These are phyloP conservation scores for Lindgomyces ingoldianus DNA, from an alignment of 495 filamentous ascomycete species.

Conservation along the genomic window DNA sequence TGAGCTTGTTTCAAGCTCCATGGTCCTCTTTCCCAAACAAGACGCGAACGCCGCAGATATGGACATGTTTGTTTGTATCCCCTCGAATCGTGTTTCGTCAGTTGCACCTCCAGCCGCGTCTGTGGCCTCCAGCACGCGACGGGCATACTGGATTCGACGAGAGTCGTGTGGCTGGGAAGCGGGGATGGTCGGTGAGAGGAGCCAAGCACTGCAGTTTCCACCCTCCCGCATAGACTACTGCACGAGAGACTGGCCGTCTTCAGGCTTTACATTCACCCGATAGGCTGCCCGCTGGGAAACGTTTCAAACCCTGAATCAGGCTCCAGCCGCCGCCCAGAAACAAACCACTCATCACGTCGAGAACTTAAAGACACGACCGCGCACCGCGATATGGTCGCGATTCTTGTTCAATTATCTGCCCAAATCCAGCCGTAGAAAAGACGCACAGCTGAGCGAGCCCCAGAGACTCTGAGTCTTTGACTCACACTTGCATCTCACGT, in stretches of 20 bases:
- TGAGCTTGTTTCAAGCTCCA: background rate
- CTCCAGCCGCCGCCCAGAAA: constrained; percentile 9
- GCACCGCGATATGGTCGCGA: constrained; percentile 37
- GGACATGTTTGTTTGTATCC: constrained; percentile 14
- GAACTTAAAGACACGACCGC: constrained; percentile 19
- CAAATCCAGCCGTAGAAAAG: constrained; percentile 25
- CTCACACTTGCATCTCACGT: constrained; percentile 44
- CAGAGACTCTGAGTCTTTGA: constrained; percentile 31
- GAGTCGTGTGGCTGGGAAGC: constrained; percentile 14
- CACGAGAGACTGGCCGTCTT: constrained; percentile 14
- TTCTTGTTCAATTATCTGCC: constrained; percentile 35
- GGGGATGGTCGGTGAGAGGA: background rate
- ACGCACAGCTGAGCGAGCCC: constrained; percentile 28
- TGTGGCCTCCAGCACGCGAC: background rate
- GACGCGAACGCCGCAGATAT: background rate
- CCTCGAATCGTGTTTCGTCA: constrained; percentile 13
- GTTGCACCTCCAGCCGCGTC: constrained; percentile 2
- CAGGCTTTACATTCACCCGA: constrained; percentile 20
- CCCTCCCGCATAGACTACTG: constrained; percentile 32
- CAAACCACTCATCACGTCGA: constrained; percentile 34
- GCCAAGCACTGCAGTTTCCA: constrained; percentile 22
- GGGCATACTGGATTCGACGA: background rate
- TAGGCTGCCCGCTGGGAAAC: constrained; percentile 23
- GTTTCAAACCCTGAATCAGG: constrained; percentile 35
- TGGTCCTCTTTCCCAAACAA: background rate